These are phyloP conservation scores for Chrysanthemum makinoi DNA, from an alignment of 129 eudicot genomes.

Conservation along the genomic window DNA sequence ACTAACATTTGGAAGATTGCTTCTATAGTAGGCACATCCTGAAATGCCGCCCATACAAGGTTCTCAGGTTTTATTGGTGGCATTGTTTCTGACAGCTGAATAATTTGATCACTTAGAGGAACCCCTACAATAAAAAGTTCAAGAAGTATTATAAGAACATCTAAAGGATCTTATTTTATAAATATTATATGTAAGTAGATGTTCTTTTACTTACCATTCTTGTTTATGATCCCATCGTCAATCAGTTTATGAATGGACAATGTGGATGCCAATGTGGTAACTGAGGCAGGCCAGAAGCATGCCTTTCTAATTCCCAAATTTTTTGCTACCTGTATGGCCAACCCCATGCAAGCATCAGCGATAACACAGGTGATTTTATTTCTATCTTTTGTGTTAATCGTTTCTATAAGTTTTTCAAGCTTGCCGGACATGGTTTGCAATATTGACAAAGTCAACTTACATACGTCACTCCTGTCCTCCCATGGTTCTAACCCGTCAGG, in stretches of 20 bases:
- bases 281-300: constrained; percentile 42
- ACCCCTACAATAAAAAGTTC: constrained; percentile 30
- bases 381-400: constrained; percentile 18
- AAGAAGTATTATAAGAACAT: background rate
- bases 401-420: constrained; percentile 39
- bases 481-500: constrained; percentile 53
- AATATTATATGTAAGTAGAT: background rate
- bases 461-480: constrained; percentile 46
- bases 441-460: constrained; percentile 19
- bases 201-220: constrained; percentile 38
- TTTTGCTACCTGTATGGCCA: constrained; percentile 40
- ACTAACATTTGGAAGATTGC: too few relatives aligned
- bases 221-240: constrained; percentile 24
- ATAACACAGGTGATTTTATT: background rate
- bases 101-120: constrained; percentile 11
- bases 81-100: too few relatives aligned
- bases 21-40: too few relatives aligned
- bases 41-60: too few relatives aligned
- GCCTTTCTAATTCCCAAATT: constrained; percentile 34
- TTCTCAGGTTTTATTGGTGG: background rate
- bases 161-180: background rate
- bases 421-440: constrained; percentile 29
- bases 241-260: constrained; percentile 8
- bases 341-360: constrained; percentile 39
- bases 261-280: constrained; percentile 11